Evolutionary conservation across 306 rosid species (phyloP), one percentile per base, ranked within the genome.

Genomic region (Inga leiocalycina): DNA sequence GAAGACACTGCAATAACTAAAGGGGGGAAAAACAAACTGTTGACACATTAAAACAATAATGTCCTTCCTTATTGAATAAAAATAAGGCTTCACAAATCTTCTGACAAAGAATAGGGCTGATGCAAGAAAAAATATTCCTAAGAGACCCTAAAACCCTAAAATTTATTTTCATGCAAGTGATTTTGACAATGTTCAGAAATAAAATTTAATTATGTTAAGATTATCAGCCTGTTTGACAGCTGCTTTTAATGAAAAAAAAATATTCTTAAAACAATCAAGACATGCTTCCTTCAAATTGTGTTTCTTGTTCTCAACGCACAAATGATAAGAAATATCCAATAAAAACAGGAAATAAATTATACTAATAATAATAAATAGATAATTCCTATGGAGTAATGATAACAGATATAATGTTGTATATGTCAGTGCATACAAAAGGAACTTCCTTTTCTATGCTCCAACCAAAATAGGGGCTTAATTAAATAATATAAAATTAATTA

Each of bases 21-120:
- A 27, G 66, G 35, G 3, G 54, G 2, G 30, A 41, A 62, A 67
- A 74, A 37, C 71, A 44, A 79, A 74, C 46, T 39, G 69, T n/a
- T 37, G 16, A 74, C 68, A 70, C 51, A 24, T 62, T 74, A 65
- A 56, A 67, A 65, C 69, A 74, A 35, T n/a, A 30, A 72, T 76
- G 74, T 30, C 74, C 62, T 27, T 41, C 64, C 41, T 49, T 48
- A 70, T 22, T 76, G 41, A 78, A 62, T 54, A 32, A 52, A 77
- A 78, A n/a, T 52, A 59, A 77, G 70, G 70, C 54, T 39, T 59
- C 82, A 70, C 22, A 85, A 45, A n/a, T 77, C 71, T 56, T 56
- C 67, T 57, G 52, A 57, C 37, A 66, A 45, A 82, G 44, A 75
- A 34, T 32, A 45, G 48, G 68, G 43, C 35, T 64, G 10, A 35